Evolutionary conservation across 2,329 filamentous ascomycete species (phyloP).

Genomic region (Pseudogymnoascus sp.): DNA sequence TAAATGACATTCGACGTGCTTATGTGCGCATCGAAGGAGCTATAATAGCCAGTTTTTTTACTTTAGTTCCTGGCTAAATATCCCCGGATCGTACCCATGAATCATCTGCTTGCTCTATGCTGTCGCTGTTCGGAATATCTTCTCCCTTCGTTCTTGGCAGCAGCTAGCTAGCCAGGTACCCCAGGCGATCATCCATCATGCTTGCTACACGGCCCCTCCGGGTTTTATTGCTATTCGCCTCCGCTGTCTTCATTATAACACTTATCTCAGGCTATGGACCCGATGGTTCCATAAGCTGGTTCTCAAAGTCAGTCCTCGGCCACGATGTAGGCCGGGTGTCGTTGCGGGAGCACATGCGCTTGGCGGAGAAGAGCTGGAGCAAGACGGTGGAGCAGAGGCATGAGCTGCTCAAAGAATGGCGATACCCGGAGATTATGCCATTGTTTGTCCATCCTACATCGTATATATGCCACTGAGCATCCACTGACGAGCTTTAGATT

Average conservation of each 20-base stretch:
- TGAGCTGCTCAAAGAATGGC: constrained; percentile 21
- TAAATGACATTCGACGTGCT: background rate
- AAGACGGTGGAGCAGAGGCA: constrained; percentile 28
- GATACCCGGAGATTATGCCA: constrained; percentile 24
- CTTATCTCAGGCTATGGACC: background rate
- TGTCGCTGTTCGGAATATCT: background rate
- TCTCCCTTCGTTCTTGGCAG: background rate
- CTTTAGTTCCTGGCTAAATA: background rate
- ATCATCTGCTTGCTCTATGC: background rate
- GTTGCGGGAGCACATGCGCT: background rate
- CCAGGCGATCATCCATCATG: background rate
- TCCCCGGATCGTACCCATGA: background rate
- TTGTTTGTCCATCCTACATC: constrained; percentile 14
- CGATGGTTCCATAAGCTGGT: background rate
- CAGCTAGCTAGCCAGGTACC: background rate
- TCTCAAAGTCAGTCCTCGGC: background rate
- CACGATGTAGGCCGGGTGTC: background rate
- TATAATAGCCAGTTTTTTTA: background rate
- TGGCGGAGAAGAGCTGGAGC: constrained; percentile 23
- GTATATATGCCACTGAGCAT: background rate
- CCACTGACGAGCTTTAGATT: constrained; percentile 18
- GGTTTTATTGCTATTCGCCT: background rate
- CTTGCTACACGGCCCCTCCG: background rate
- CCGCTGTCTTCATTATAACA: background rate
- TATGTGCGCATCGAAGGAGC: background rate